Percentiles rank a stretch among this genome's conserved stretches.
Conservation (phyloP, 1,139 yeast genomes). For the Diutina rugosa region DNA sequence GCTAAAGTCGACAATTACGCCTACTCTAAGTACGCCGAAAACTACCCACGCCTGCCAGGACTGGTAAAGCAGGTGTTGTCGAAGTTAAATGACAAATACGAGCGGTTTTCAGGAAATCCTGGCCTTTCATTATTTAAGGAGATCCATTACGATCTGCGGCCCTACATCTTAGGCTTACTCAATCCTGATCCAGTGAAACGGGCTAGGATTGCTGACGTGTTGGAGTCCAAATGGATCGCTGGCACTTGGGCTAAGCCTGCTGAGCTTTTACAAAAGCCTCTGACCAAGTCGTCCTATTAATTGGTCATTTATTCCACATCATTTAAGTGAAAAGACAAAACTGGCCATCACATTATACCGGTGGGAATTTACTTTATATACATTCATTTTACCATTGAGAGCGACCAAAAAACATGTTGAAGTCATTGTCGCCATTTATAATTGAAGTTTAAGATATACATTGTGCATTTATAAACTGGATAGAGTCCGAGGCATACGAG, state of each 20-base stretch:
- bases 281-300: background rate
- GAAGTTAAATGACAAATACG: background rate
- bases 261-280: constrained; percentile 11
- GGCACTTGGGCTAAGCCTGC: constrained; percentile 32
- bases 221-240: constrained; percentile 24
- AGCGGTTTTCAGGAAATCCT: constrained; percentile 12
- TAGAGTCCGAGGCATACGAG: background rate
- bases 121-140: constrained; percentile 21
- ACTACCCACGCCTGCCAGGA: background rate
- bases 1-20: background rate
- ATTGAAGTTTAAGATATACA: background rate
- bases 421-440: too few relatives aligned
- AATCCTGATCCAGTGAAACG: constrained; percentile 19
- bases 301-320: background rate
- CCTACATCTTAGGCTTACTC: constrained; percentile 18
- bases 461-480: background rate
- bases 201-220: constrained; percentile 13
- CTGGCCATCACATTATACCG: background rate
- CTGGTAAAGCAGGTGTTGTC: background rate
- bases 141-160: constrained; percentile 27
- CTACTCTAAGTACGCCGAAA: background rate
- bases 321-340: too few relatives aligned
- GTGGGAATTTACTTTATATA: too few relatives aligned
- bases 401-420: too few relatives aligned
- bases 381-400: too few relatives aligned